A percentile compares a stretch with the other conserved stretches of the same genome.
Evolutionary conservation across 1,284 basidiomycete species (phyloP).

Genomic region (Stygiomarasmius scandens): DNA sequence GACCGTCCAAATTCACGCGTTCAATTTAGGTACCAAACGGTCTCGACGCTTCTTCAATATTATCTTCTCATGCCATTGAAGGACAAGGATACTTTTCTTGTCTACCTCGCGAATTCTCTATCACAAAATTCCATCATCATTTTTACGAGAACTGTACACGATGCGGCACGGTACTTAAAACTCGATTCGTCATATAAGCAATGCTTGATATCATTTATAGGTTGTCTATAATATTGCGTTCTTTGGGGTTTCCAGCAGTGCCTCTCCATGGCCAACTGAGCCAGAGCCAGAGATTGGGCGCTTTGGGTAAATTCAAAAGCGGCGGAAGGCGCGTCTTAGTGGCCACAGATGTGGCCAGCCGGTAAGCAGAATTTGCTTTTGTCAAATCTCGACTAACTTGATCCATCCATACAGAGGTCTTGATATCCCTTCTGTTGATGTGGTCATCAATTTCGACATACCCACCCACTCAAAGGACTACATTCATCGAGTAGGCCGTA

Average conservation of each 20-base stretch:
- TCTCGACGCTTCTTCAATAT: constrained; percentile 93
- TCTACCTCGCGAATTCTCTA: constrained; percentile 89
- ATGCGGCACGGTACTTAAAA: constrained; percentile 72
- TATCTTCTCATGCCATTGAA: constrained; percentile 94
- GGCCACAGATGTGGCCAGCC: constrained; percentile 97
- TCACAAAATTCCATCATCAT: constrained; percentile 95
- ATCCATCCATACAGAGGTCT: constrained; percentile 66
- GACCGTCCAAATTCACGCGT: constrained; percentile 10
- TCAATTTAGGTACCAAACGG: constrained; percentile 86
- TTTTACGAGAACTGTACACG: constrained; percentile 95
- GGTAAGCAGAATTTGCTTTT: constrained; percentile 46
- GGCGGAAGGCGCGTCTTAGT: constrained; percentile 92
- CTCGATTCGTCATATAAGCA: not conserved
- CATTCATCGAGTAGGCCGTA: constrained; percentile 97
- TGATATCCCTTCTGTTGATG: constrained; percentile 95
- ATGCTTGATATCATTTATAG: constrained; percentile 40
- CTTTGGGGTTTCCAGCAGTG: constrained; percentile 93
- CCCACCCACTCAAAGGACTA: constrained; percentile 99
- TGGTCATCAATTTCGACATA: constrained; percentile 98
- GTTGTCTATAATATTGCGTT: constrained; percentile 86
- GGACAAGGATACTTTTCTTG: constrained; percentile 91
- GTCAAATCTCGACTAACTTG: not conserved
- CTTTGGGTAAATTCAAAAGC: constrained; percentile 95
- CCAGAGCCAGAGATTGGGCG: constrained; percentile 92
- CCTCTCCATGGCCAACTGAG: constrained; percentile 95